Base-by-base conservation (phyloP, 108 stramenopile genomes). In the Heterococcus sp. region DNA sequence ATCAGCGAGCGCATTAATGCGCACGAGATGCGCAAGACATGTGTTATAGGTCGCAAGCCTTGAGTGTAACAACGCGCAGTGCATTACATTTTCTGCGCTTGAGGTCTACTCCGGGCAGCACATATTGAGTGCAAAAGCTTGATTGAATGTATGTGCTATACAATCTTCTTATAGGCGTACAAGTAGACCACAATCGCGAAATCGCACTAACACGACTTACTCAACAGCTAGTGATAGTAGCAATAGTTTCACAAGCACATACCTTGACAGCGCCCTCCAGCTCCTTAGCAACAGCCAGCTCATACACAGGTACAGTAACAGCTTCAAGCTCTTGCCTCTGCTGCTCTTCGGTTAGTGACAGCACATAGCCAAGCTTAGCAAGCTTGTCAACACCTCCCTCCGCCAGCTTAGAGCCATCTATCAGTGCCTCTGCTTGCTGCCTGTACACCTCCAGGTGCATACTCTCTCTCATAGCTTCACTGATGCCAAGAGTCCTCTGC, bases 401-500 rank as follows among this genome's bases (percentile, higher is more conserved):
- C 21, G 36, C 39, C 4, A 75, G 65, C 74, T 66, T 75, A 58
- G 65, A 66, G 4, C n/a, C 65, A 2, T 14, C 33, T 1, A 75
- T 36, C 3, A 75, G 65, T 5, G 32, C 34, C 3, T 37, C 37
- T 11, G 74, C 32, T 64, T 75, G 65, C 29, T 65, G 14, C 38
- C 68, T 37, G 76, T 77, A 77, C n/a, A 39, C 76, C 26, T 69
- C 68, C 38, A 69, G 39, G 76, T 77, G 68, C 68, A 77, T 69
- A 35, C 64, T 36, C 11, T 35, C 5, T 8, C 68, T 40, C 32
- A 70, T 66, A 3, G 37, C 76, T 27, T 38, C 68, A 36, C 58
- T 32, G 31, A 77, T 69, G 38, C 76, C 76, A 35, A 77, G 32
- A 5, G 76, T 77, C 33, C 71, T 30, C 39, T 68, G 28, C 28